Base-by-base conservation (phyloP, 2,329 filamentous ascomycete species). In the Pyrenophora tritici-repentis region DNA sequence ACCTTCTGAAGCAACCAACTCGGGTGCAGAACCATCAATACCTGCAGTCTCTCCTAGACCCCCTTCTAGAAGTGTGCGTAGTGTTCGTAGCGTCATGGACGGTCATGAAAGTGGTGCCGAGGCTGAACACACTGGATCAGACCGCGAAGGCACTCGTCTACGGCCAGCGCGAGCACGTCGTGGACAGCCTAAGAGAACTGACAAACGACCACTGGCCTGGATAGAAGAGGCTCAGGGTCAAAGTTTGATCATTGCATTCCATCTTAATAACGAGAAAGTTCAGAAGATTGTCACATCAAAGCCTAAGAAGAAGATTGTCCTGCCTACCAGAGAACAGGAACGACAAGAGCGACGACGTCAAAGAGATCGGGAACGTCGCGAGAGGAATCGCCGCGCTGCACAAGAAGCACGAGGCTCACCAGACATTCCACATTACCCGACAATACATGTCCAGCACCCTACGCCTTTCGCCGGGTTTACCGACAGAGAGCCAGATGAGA, bases 391-490 rank as follows among this genome's bases (percentile, higher is more conserved):
- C 13, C 61, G 58, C 77, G 79, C 59, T 80, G 82, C 50, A 63
- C 75, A 60, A 62, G 73, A 65, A 24, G 62, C 60, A 6, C 60
- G 64, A 42, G 71, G 74, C 33, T 76, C 78, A 32, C 66, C 68
- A 22, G 76, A 79, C 26, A 53, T 76, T 70, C 33, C 80, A 79
- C 67, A 84, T 80, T 71, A 85, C 59, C 85, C 84, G 48, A 78
- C 82, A 68, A 87, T 73, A 68, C 87, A 73, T 76, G 85, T 75
- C 71, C 84, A 66, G 16, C 92, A 90, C 67, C 85, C 85, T 1
- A 88, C 91, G 54, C 89, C 90, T 1, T 93, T 95, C 67, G 93
- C 93, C 63, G 90, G 90, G 0, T 92, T 97, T 59, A 88, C 89
- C 55, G 93, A 97, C 61, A 90, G 89, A 59, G 93, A 97, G 62